phyloP scores from a whole-genome alignment of 2,329 filamentous ascomycete genomes.

The Aspergillus versicolor region DNA sequence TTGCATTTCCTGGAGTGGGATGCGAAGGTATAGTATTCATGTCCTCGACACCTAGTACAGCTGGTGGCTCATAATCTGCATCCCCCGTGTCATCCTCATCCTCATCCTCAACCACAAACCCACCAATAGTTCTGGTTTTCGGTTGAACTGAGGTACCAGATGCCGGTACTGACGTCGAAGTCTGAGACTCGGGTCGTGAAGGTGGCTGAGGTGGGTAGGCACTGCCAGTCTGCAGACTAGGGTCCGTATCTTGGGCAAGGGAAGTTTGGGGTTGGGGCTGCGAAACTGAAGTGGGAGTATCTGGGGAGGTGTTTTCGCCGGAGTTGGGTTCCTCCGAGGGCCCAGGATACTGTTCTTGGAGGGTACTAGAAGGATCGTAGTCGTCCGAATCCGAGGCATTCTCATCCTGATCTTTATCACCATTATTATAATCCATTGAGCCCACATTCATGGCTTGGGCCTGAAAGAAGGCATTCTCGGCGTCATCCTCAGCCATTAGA shows the following conservation, averaged over 20 bases:
- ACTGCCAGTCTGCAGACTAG: constrained; percentile 28
- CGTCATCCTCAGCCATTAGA: constrained; percentile 54
- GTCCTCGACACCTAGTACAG: constrained; percentile 51
- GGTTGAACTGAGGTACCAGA: constrained; percentile 34
- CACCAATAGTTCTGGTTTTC: constrained; percentile 57
- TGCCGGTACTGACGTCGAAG: constrained; percentile 31
- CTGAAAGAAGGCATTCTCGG: constrained; percentile 54
- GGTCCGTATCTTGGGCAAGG: constrained; percentile 27
- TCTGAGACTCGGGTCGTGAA: constrained; percentile 36
- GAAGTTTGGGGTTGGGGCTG: constrained; percentile 23
- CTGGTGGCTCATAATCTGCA: constrained; percentile 55
- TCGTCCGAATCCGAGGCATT: constrained; percentile 58
- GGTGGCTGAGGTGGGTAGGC: constrained; percentile 31
- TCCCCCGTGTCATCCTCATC: constrained; percentile 55
- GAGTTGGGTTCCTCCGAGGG: constrained; percentile 31
- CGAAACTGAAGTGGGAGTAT: constrained; percentile 23
- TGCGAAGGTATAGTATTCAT: constrained; percentile 51
- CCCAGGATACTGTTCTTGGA: constrained; percentile 42
- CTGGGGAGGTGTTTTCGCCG: constrained; percentile 29
- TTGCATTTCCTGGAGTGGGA: constrained; percentile 57
- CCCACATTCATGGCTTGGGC: constrained; percentile 48
- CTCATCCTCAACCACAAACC: constrained; percentile 64
- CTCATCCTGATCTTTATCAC: constrained; percentile 53
- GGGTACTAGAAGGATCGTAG: constrained; percentile 53
- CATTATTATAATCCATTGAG: constrained; percentile 39